Evolutionary conservation across 2,329 filamentous ascomycete species (phyloP).

Genomic region (Fusarium tricinctum): DNA sequence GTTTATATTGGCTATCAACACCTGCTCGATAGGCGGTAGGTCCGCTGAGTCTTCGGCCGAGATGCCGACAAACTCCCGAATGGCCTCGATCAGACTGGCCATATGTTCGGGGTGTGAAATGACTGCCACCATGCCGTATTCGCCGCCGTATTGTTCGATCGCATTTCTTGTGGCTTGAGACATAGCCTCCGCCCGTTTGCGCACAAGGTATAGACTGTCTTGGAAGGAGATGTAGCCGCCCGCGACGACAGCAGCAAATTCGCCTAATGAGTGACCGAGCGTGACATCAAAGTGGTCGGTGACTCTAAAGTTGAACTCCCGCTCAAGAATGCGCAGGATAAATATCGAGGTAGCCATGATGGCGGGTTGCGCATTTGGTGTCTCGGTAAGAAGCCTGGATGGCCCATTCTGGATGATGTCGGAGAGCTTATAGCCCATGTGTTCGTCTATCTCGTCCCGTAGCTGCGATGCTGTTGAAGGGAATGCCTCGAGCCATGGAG

Average conservation of each 20-base stretch:
- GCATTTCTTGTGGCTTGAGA: constrained; percentile 79
- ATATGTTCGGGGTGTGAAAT: constrained; percentile 89
- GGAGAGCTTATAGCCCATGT: constrained; percentile 81
- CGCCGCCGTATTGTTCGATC: constrained; percentile 76
- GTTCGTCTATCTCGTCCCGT: constrained; percentile 86
- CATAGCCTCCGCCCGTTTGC: constrained; percentile 86
- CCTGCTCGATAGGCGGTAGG: constrained; percentile 84
- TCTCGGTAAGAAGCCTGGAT: constrained; percentile 81
- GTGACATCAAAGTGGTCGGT: constrained; percentile 82
- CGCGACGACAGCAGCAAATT: constrained; percentile 91
- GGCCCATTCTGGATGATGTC: constrained; percentile 84
- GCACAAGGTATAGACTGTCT: constrained; percentile 83
- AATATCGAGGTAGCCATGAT: constrained; percentile 96
- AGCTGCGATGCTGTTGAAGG: constrained; percentile 81
- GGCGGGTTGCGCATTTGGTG: constrained; percentile 90
- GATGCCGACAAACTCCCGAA: constrained; percentile 83
- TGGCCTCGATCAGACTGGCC: constrained; percentile 75
- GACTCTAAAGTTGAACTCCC: constrained; percentile 83
- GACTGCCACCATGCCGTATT: constrained; percentile 94
- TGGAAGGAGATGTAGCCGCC: constrained; percentile 83
- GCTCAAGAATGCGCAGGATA: constrained; percentile 87
- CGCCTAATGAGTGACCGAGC: constrained; percentile 90
- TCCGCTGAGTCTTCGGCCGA: constrained; percentile 76
- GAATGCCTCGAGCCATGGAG: constrained; percentile 88
- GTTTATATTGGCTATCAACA: constrained; percentile 94